Percentiles rank a stretch among this genome's conserved stretches.
phyloP scores from a whole-genome alignment of 1,284 basidiomycete species.

The Schizophyllum commune region DNA sequence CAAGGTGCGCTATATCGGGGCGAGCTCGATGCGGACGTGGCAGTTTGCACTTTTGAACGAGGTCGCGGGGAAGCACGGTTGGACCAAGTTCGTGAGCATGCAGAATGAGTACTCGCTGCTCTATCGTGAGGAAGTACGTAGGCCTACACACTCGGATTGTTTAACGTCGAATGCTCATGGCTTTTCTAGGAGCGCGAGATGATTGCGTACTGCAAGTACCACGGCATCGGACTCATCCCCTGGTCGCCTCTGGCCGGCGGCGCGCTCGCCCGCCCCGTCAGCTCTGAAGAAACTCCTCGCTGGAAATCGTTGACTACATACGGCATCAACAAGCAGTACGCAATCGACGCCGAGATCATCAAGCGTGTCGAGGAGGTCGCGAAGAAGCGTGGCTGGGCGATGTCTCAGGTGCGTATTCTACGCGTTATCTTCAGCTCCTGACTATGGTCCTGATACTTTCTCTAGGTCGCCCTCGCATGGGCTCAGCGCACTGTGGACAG shows the following conservation, averaged over 20 bases:
- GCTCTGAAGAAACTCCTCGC: slow-evolving; percentile 15
- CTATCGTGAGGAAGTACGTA: slow-evolving; percentile 31
- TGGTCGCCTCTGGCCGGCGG: slow-evolving; percentile 13
- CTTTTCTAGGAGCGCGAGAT: slow-evolving; percentile 14
- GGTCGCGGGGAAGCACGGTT: slow-evolving; percentile 22
- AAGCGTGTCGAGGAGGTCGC: slow-evolving; percentile 22
- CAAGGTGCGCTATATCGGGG: slow-evolving; percentile 37
- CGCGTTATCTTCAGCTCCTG: neutral
- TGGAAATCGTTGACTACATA: neutral
- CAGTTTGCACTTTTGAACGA: slow-evolving; percentile 34
- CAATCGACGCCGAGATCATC: slow-evolving; percentile 17
- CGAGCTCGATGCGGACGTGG: slow-evolving; percentile 35
- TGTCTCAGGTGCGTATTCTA: slow-evolving; percentile 17
- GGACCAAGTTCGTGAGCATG: slow-evolving; percentile 31
- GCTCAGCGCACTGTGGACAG: slow-evolving; percentile 17
- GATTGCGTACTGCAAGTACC: slow-evolving; percentile 15
- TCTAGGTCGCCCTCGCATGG: slow-evolving; percentile 22
- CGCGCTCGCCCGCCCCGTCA: slow-evolving; percentile 10
- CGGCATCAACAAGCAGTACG: neutral
- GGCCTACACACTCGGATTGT: neutral
- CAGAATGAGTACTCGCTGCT: slow-evolving; percentile 29
- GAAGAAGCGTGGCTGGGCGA: slow-evolving; percentile 19
- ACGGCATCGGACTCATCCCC: slow-evolving; percentile 16
- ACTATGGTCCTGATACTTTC: slow-evolving; percentile 18
- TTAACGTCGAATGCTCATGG: no score